These are phyloP conservation scores for Leucocoprinus sp. DNA, from an alignment of 768 basidiomycete genomes.

Conservation along the genomic window DNA sequence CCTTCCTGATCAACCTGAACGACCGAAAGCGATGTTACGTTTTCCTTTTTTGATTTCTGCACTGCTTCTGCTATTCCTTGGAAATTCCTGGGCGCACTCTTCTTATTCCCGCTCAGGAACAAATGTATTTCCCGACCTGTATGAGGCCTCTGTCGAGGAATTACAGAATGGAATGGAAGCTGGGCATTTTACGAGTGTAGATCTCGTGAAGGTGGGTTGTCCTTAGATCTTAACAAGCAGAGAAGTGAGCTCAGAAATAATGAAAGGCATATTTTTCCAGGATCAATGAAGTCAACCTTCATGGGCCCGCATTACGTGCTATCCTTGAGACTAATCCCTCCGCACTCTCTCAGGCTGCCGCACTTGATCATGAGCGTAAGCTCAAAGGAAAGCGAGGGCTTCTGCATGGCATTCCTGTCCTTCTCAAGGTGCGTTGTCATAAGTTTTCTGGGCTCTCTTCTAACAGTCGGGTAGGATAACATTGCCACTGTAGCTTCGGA, in stretches of 20 bases:
- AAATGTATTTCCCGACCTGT: slow-evolving; percentile 40
- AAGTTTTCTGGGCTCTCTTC: neutral
- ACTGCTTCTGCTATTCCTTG: neutral
- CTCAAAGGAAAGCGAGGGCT: slow-evolving; percentile 33
- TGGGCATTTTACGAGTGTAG: slow-evolving; percentile 47
- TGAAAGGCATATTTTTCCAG: slow-evolving; percentile 57
- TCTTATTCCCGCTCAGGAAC: neutral
- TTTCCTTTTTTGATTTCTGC: neutral
- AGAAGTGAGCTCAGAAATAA: neutral
- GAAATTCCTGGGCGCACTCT: neutral
- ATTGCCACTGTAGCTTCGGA: slow-evolving; percentile 38
- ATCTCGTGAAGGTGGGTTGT: slow-evolving; percentile 46
- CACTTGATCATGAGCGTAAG: slow-evolving; percentile 37
- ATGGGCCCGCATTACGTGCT: slow-evolving; percentile 49
- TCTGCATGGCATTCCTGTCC: slow-evolving; percentile 47
- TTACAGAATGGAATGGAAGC: slow-evolving; percentile 44
- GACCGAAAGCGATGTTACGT: neutral
- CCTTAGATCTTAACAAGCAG: neutral
- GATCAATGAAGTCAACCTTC: slow-evolving; percentile 60
- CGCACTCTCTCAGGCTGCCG: slow-evolving; percentile 44
- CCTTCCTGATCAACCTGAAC: neutral
- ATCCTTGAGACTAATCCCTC: slow-evolving; percentile 50
- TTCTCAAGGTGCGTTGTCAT: slow-evolving; percentile 34
- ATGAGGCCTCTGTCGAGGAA: slow-evolving; percentile 50
- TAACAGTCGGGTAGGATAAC: slow-evolving; percentile 28